Evolutionary conservation across 1,284 basidiomycete genomes (phyloP).

Genomic region (Rhodofomes roseus): DNA sequence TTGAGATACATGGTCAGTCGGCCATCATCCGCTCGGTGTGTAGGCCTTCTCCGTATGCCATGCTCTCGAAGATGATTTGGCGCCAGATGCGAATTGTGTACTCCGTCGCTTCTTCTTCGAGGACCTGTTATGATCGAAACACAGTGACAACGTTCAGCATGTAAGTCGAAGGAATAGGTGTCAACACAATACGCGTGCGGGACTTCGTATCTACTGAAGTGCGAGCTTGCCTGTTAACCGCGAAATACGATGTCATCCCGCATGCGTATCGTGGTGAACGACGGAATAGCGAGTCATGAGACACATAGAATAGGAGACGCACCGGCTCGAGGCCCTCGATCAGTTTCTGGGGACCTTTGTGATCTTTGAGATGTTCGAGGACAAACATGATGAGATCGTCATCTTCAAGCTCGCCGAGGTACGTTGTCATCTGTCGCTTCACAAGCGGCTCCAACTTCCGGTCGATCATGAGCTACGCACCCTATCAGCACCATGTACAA

Average conservation of each 20-base stretch:
- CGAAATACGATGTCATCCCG: background rate
- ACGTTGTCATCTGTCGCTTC: constrained; percentile 75
- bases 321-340: constrained; percentile 87
- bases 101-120: constrained; percentile 83
- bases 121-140: constrained; percentile 48
- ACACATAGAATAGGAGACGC: constrained; percentile 32
- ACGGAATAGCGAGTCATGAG: background rate
- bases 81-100: constrained; percentile 79
- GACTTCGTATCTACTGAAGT: background rate
- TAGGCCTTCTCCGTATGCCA: constrained; percentile 81
- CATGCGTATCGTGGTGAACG: background rate
- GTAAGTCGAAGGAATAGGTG: background rate
- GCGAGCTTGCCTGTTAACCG: no score
- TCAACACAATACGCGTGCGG: background rate
- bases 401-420: constrained; percentile 83
- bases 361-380: constrained; percentile 82
- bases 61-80: constrained; percentile 87
- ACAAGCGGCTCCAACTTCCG: constrained; percentile 79
- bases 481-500: constrained; percentile 3
- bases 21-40: constrained; percentile 76
- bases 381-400: constrained; percentile 90
- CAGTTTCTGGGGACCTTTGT: constrained; percentile 76
- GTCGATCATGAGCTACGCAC: constrained; percentile 63
- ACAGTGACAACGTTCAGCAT: constrained; percentile 4
- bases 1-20: constrained; percentile 37